These are phyloP conservation scores for Teratosphaeria zuluensis DNA, from an alignment of 2,329 filamentous ascomycete genomes.

Conservation along the genomic window DNA sequence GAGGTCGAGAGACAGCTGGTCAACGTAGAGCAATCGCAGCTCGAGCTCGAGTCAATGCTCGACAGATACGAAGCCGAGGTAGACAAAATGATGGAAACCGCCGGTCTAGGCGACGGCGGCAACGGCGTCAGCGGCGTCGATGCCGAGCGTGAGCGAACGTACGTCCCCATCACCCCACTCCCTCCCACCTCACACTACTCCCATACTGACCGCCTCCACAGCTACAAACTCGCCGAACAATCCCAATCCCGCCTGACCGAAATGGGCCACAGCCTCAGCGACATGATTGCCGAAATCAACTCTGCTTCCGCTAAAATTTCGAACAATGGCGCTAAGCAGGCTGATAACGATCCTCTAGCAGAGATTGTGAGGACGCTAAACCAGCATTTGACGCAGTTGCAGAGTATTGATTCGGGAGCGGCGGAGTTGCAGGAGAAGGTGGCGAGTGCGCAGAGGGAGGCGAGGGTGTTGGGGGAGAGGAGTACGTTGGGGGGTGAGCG, in stretches of 20 bases:
- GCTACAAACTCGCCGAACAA: constrained; percentile 86
- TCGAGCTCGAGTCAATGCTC: constrained; percentile 78
- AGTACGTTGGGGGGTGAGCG: constrained; percentile 37
- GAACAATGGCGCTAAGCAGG: constrained; percentile 36
- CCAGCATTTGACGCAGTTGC: constrained; percentile 79
- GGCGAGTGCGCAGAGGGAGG: constrained; percentile 67
- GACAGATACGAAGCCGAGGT: constrained; percentile 88
- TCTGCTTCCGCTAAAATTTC: constrained; percentile 75
- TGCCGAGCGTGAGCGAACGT: constrained; percentile 89
- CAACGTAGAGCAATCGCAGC: constrained; percentile 83
- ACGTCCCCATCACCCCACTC: constrained; percentile 24
- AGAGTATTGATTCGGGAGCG: constrained; percentile 85
- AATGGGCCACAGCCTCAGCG: constrained; percentile 82
- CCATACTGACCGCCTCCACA: constrained; percentile 24
- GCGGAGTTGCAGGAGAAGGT: constrained; percentile 75
- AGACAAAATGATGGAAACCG: constrained; percentile 75
- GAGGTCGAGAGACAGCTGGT: constrained; percentile 90
- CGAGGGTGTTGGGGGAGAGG: constrained; percentile 46
- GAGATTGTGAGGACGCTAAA: constrained; percentile 96
- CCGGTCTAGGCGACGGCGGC: constrained; percentile 41
- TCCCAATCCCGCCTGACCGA: constrained; percentile 83
- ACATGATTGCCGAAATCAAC: constrained; percentile 99
- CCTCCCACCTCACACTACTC: background rate
- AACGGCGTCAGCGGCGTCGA: constrained; percentile 70
- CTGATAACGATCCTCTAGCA: constrained; percentile 53